Conservation (phyloP, 1,139 yeast species). For the Suhomyces choctaworum region DNA sequence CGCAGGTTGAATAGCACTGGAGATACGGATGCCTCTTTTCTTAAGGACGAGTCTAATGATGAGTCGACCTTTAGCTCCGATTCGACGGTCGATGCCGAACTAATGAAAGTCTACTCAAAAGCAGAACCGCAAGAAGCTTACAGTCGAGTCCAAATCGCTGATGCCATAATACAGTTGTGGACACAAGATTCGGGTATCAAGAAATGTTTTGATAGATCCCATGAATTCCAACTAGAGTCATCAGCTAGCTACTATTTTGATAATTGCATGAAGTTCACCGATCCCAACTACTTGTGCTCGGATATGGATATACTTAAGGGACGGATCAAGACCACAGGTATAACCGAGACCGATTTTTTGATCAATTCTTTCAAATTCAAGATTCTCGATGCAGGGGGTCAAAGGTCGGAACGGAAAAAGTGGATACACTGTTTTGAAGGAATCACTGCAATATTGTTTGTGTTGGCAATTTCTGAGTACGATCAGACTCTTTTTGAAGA, state of each 20-base stretch:
- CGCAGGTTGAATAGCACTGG: slow-evolving; percentile 60
- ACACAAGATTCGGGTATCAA: slow-evolving; percentile 62
- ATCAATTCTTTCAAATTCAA: slow-evolving; percentile 67
- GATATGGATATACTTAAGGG: slow-evolving; percentile 88
- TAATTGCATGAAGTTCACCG: slow-evolving; percentile 61
- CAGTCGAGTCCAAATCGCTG: slow-evolving; percentile 47
- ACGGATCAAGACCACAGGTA: slow-evolving; percentile 93
- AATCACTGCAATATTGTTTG: slow-evolving; percentile 85
- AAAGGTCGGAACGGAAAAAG: slow-evolving; percentile 86
- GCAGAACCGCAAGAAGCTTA: neutral
- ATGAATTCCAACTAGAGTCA: slow-evolving; percentile 81
- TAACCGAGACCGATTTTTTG: slow-evolving; percentile 80
- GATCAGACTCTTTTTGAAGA: slow-evolving; percentile 93
- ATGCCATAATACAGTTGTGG: slow-evolving; percentile 72
- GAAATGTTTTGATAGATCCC: slow-evolving; percentile 60
- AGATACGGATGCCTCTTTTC: slow-evolving; percentile 25
- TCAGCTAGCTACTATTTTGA: slow-evolving; percentile 79
- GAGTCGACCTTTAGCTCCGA: slow-evolving; percentile 1
- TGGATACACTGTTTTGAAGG: slow-evolving; percentile 97
- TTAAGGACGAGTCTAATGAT: slow-evolving; percentile 6
- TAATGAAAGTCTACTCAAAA: slow-evolving; percentile 7
- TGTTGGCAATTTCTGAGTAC: slow-evolving; percentile 89
- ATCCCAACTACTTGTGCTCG: slow-evolving; percentile 64
- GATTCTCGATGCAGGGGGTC: slow-evolving; percentile 97
- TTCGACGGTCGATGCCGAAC: slow-evolving; percentile 1